phyloP scores from a whole-genome alignment of 495 filamentous ascomycete genomes.

The Tuber magnatum region DNA sequence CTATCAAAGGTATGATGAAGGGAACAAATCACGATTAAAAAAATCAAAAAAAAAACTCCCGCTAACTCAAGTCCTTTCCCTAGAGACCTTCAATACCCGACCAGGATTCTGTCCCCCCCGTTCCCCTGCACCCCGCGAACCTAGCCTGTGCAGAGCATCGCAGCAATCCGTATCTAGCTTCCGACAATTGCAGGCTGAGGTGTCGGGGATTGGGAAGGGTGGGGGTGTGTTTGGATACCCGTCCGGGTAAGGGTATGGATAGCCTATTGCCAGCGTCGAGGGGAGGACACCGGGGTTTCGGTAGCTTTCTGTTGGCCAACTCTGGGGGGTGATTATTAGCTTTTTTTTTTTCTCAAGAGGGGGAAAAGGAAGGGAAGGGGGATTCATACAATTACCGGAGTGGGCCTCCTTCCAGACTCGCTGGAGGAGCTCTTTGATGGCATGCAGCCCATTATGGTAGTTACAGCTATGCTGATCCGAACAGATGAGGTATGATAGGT shows the following conservation, averaged over 20 bases:
- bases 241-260: slow-evolving; percentile 36
- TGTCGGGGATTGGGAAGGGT: slow-evolving; percentile 25
- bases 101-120: slow-evolving; percentile 15
- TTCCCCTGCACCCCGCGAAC: slow-evolving; percentile 22
- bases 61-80: not conserved
- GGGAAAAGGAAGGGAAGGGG: not conserved
- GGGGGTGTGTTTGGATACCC: slow-evolving; percentile 33
- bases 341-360: not conserved
- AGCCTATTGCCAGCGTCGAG: slow-evolving; percentile 31
- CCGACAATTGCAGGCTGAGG: not conserved
- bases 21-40: not conserved
- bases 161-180: slow-evolving; percentile 12
- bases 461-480: not conserved
- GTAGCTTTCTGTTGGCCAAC: slow-evolving; percentile 38
- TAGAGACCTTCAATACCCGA: slow-evolving; percentile 1
- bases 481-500: not conserved
- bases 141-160: slow-evolving; percentile 5
- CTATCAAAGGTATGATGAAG: not conserved
- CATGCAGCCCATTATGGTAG: slow-evolving; percentile 28
- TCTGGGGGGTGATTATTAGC: slow-evolving; percentile 30
- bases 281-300: slow-evolving; percentile 33
- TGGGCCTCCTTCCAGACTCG: not conserved
- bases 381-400: slow-evolving; percentile 7
- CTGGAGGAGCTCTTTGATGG: slow-evolving; percentile 22
- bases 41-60: not conserved